Base-by-base conservation (phyloP, 331 rosid genomes). In the Malus hybrid region DNA sequence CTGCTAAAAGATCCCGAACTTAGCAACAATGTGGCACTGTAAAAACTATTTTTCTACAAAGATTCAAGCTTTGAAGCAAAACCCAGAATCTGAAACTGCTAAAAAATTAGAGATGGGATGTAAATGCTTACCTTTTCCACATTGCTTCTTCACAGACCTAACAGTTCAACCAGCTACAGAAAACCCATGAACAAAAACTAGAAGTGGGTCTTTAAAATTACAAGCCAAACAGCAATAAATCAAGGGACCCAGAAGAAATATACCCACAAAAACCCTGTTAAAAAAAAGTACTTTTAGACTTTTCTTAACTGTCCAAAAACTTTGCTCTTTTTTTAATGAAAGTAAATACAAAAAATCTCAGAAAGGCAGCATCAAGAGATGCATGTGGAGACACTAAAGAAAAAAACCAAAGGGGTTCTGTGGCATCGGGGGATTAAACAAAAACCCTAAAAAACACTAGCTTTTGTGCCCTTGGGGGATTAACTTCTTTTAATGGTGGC, bases 221-320 rank as follows among this genome's bases (percentile, higher is more conserved):
- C 79, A 80, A 87, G 82, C 81, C 77, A 60, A 79, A 74, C 63
- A 28, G 88, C 90, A 88, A 73, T 88, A 77, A 92, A 88, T 87
- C 70, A 32, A 80, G 93, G 91, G 96, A 69, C 92, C 92, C 94
- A 75, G 50, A 46, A 79, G 66, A 36, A 63, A 46, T 77, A 77
- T 36, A 70, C 74, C 75, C 64, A 54, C 65, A 83, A 16, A 52
- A 18, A 1, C 74, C 86, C 61, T 69, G 13, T 42, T 42, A 10
- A 72, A 75, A 76, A 77, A 50, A 69, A 39, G 80, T 28, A 63
- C 60, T 52, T 39, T 74, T 46, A 63, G 62, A 5, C 67, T 29
- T 52, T 52, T 52, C 20, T 74, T 7, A 63, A n/a, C 32, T 63
- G 77, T 63, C 33, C 70, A 19, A 46, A 63, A 63, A 22, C 70